A percentile compares a stretch with the other conserved stretches of the same genome.
Conservation (phyloP, 1,284 basidiomycete species). For the Psilocybe mexicana region DNA sequence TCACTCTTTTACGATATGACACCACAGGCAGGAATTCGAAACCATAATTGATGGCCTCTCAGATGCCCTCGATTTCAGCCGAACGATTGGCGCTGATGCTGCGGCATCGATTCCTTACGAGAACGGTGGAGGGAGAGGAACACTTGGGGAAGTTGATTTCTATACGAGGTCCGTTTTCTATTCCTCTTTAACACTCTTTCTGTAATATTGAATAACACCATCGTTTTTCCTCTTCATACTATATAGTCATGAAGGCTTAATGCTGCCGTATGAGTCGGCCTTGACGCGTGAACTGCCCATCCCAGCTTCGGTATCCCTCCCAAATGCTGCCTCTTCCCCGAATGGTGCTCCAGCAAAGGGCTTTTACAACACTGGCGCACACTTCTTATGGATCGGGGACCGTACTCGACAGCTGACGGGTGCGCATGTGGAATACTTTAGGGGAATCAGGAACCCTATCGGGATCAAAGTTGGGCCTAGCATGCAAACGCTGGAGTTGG, state of each 20-base stretch:
- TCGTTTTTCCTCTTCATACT: conserved; percentile 5
- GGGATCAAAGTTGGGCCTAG: conserved; percentile 96
- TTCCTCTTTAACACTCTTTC: background rate
- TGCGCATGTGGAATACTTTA: conserved; percentile 95
- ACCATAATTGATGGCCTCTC: conserved; percentile 82
- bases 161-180: conserved; percentile 73
- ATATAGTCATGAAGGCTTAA: conserved; percentile 88
- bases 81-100: conserved; percentile 77
- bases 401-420: conserved; percentile 92
- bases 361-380: conserved; percentile 87
- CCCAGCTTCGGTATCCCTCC: conserved; percentile 24
- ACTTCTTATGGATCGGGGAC: conserved; percentile 98
- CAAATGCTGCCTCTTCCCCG: conserved; percentile 3
- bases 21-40: conserved; percentile 75
- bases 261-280: conserved; percentile 93
- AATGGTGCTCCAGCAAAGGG: conserved; percentile 28
- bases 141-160: conserved; percentile 90
- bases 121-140: conserved; percentile 67
- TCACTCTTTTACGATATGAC: background rate
- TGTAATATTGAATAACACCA: background rate
- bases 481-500: conserved; percentile 83
- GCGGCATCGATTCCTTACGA: conserved; percentile 52
- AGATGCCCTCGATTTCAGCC: conserved; percentile 92
- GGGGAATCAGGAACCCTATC: conserved; percentile 94
- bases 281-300: conserved; percentile 72